Base-by-base conservation (phyloP, 345 rosid genomes). In the Garcia nutans region DNA sequence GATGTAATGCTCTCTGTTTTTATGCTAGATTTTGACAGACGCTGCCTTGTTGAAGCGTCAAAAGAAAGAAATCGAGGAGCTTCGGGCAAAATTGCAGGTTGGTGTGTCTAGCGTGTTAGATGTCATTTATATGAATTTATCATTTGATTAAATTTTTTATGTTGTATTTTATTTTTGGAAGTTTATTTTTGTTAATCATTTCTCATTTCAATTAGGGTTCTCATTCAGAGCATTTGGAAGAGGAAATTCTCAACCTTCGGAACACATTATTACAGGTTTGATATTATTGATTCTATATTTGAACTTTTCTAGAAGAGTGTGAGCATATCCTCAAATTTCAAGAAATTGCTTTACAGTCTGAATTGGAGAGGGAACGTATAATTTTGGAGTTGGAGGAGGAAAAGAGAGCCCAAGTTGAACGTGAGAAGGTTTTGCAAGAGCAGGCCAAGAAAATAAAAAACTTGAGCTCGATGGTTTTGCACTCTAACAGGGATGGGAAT, bases 1-100 rank as follows among this genome's bases (percentile, higher is more conserved):
- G 61, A n/a, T 54, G 47, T 67, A 49, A 75, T 41, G 44, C 56
- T 42, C 23, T 78, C 31, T 63, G 56, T 83, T 42, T 75, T 65
- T 33, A 33, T 79, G 77, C 54, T 74, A 95, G 99, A 88, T 95
- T 74, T 83, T 93, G 79, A 93, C 97, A 26, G 97, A 95, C 86
- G 97, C 97, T 79, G 99, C 99, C 80, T 75, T 95, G 75, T 73
- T 95, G 76, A 95, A 95, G 88, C 97, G 99, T 58, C 99, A 93
- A 77, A 95, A 95, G 89, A 95, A 90, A 84, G 99, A 95, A 82
- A 95, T 95, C 74, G 99, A 93, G 84, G 97, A 95, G 85, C 97
- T 95, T 82, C 89, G 97, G 75, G 92, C 93, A 77, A 95, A 95
- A 84, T 82, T 93, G 77, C 90, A 85, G 94, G 99, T 89, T 74